Evolutionary conservation across 306 rosid genomes (phyloP).

Genomic region (Cicer cuneatum): DNA sequence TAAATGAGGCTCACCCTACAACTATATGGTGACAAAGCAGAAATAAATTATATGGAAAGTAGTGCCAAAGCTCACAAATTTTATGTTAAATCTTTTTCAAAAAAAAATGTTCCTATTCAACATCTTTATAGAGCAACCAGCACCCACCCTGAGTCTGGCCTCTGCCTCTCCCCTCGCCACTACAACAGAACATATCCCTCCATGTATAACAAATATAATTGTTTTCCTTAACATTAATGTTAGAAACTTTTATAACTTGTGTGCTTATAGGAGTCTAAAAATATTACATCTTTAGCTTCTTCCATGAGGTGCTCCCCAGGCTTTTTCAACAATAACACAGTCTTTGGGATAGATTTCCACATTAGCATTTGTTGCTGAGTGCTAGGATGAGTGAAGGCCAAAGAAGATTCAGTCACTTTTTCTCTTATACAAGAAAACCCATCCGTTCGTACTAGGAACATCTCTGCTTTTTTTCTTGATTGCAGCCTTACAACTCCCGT

Average conservation of each 20-base stretch:
- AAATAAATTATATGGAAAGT: slow-evolving; percentile 2
- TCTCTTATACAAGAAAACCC: slow-evolving; percentile 94
- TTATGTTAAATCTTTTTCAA: background rate
- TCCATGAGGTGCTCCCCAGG: slow-evolving; percentile 89
- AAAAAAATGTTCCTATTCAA: slow-evolving; percentile 13
- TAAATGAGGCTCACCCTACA: slow-evolving; percentile 11
- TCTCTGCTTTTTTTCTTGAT: slow-evolving; percentile 97
- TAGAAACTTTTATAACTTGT: slow-evolving; percentile 21
- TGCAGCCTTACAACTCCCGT: slow-evolving; percentile 98
- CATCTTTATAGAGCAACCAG: background rate
- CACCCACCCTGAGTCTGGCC: slow-evolving; percentile 19
- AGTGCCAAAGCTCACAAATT: slow-evolving; percentile 8
- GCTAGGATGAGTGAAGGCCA: slow-evolving; percentile 98
- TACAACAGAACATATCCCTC: slow-evolving; percentile 25
- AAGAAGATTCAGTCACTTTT: slow-evolving; percentile 90
- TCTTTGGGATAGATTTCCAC: slow-evolving; percentile 97
- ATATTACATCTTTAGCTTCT: slow-evolving; percentile 93
- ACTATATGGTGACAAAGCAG: background rate
- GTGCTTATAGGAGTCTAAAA: slow-evolving; percentile 23
- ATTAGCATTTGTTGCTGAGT: slow-evolving; percentile 99
- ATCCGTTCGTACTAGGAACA: slow-evolving; percentile 95
- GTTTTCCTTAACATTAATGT: slow-evolving; percentile 15
- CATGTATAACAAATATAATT: slow-evolving; percentile 23
- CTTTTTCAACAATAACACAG: slow-evolving; percentile 90
- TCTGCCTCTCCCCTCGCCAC: slow-evolving; percentile 34